Percentiles rank a stretch among this genome's conserved stretches.
Evolutionary conservation across 768 basidiomycete genomes (phyloP).

Genomic region (Pulveroboletus frians): DNA sequence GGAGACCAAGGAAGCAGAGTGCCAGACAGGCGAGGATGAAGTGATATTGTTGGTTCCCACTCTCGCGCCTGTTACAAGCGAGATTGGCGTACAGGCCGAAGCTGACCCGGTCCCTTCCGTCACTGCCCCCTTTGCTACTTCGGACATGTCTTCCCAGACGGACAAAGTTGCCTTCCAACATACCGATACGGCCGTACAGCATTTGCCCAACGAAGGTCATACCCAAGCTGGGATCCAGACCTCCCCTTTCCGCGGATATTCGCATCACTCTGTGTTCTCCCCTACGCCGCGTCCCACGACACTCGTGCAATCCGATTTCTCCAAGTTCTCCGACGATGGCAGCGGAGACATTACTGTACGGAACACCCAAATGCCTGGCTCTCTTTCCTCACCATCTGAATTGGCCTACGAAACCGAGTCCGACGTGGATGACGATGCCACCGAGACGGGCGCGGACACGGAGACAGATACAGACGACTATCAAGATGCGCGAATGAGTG

Average conservation of each 20-base stretch:
- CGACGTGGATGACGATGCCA: slow-evolving; percentile 37
- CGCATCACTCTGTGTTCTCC: slow-evolving; percentile 22
- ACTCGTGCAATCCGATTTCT: slow-evolving; percentile 43
- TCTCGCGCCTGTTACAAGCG: slow-evolving; percentile 27
- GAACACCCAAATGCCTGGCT: slow-evolving; percentile 16
- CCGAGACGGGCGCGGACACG: slow-evolving; percentile 62
- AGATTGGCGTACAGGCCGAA: slow-evolving; percentile 42
- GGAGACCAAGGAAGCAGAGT: slow-evolving; percentile 57
- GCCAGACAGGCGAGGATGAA: slow-evolving; percentile 56
- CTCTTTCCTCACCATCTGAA: slow-evolving; percentile 20
- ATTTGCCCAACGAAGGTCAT: slow-evolving; percentile 30
- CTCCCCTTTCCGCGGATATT: slow-evolving; percentile 22
- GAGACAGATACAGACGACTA: slow-evolving; percentile 72
- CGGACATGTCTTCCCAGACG: slow-evolving; percentile 45
- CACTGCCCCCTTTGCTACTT: slow-evolving; percentile 15
- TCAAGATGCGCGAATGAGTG: slow-evolving; percentile 67
- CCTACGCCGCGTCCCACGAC: slow-evolving; percentile 37
- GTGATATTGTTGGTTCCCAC: slow-evolving; percentile 27
- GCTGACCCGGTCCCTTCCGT: slow-evolving; percentile 14
- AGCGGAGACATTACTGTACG: slow-evolving; percentile 35
- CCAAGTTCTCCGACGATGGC: slow-evolving; percentile 34
- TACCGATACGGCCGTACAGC: slow-evolving; percentile 47
- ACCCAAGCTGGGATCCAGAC: slow-evolving; percentile 38
- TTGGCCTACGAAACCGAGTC: slow-evolving; percentile 43
- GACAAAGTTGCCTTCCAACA: slow-evolving; percentile 34